Conservation (phyloP, 805 yeast species). For the Candida hispaniensis region DNA sequence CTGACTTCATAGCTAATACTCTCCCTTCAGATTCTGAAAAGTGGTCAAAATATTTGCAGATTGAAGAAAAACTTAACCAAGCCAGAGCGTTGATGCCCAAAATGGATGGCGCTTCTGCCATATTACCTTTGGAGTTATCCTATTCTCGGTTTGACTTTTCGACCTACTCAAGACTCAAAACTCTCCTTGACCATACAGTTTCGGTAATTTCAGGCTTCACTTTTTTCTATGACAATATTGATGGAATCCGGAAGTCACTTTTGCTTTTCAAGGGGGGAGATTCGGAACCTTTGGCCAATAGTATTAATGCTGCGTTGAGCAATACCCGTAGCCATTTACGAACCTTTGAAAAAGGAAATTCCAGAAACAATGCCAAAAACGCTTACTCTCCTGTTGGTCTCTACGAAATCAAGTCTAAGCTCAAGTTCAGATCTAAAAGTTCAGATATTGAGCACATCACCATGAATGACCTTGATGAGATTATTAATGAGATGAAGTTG, state of each 20-base stretch:
- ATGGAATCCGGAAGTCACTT: slow-evolving; percentile 7
- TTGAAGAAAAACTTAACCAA: slow-evolving; percentile 2
- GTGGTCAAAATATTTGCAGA: slow-evolving; percentile 6
- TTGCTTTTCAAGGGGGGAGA: no score
- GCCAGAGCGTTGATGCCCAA: slow-evolving; percentile 17
- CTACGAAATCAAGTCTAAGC: slow-evolving; percentile 4
- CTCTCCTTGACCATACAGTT: background rate
- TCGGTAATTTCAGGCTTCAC: slow-evolving; percentile 8
- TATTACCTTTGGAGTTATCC: slow-evolving; percentile 19
- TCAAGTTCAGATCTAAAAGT: background rate
- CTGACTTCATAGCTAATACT: slow-evolving; percentile 4
- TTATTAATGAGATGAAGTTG: slow-evolving; percentile 1
- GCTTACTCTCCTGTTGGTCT: slow-evolving; percentile 9
- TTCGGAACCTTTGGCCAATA: no score
- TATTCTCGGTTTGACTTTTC: slow-evolving; percentile 9
- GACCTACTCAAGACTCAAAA: slow-evolving; percentile 6
- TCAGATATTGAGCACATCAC: slow-evolving; percentile 3
- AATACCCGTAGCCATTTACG: no score
- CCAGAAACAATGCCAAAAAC: no score
- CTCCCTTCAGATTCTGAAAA: slow-evolving; percentile 6
- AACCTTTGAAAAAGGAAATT: no score
- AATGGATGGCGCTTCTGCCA: slow-evolving; percentile 19
- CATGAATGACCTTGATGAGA: slow-evolving; percentile 1
- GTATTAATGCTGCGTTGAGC: no score
- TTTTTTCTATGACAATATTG: slow-evolving; percentile 10